Percentiles rank a stretch among this genome's conserved stretches.
Conservation (phyloP, 176 grass and related monocot genomes). For the Tuctoria greenei region DNA sequence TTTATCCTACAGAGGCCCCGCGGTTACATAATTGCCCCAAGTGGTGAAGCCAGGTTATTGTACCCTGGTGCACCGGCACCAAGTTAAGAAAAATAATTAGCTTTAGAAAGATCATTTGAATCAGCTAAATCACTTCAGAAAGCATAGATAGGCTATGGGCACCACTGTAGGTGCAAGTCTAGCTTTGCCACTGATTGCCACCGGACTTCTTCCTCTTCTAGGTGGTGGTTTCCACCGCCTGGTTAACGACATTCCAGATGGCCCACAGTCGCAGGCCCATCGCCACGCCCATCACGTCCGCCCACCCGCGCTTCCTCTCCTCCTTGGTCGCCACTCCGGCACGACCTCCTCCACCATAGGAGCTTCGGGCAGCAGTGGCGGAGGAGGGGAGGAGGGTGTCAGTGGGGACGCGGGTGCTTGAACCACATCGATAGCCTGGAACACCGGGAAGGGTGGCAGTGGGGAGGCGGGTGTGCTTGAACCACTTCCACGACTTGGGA, state of each 20-base stretch:
- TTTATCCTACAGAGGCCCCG: not conserved
- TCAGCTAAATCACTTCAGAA: too few relatives aligned
- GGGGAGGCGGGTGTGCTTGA: not conserved
- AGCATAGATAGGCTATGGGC: too few relatives aligned
- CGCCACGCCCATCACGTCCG: conserved; percentile 45
- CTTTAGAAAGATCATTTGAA: too few relatives aligned
- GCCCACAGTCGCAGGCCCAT: conserved; percentile 45
- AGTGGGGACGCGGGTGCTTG: too few relatives aligned
- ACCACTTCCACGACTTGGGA: not conserved
- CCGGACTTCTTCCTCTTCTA: not conserved
- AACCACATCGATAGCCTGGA: too few relatives aligned
- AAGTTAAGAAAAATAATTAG: too few relatives aligned
- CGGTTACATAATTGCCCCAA: not conserved
- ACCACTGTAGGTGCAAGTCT: too few relatives aligned
- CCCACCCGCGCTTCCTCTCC: conserved; percentile 48
- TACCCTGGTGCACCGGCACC: too few relatives aligned
- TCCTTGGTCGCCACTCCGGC: not conserved
- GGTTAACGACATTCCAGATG: conserved; percentile 54
- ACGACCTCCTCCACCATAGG: too few relatives aligned
- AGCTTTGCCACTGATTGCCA: too few relatives aligned
- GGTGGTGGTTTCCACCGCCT: conserved; percentile 46
- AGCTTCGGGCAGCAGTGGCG: not conserved
- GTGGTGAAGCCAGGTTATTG: too few relatives aligned
- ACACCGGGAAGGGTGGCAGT: not conserved
- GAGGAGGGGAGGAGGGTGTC: not conserved